These are phyloP conservation scores for Suhomyces yuchorum DNA, from an alignment of 1,139 yeast species.

Conservation along the genomic window DNA sequence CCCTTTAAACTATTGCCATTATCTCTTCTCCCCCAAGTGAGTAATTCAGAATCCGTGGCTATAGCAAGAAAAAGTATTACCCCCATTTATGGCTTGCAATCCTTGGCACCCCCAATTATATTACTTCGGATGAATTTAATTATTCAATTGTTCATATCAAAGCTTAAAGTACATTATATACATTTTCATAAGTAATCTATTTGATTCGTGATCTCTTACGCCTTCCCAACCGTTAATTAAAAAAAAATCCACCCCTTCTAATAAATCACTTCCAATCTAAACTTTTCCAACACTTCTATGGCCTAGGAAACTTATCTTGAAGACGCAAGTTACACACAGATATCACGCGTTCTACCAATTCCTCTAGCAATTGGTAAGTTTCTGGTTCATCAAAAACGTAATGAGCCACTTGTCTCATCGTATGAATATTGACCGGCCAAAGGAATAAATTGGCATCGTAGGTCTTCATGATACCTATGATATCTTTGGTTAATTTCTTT, in stretches of 20 bases:
- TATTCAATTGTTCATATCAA: not conserved
- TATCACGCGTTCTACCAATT: constrained; percentile 30
- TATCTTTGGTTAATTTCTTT: constrained; percentile 36
- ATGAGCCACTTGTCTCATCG: constrained; percentile 33
- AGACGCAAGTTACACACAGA: constrained; percentile 13
- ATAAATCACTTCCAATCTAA: not conserved
- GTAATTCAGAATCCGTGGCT: too few species aligned
- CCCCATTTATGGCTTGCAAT: too few species aligned
- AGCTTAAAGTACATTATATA: not conserved
- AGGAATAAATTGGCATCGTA: constrained; percentile 35
- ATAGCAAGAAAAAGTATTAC: too few species aligned
- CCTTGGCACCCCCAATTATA: too few species aligned
- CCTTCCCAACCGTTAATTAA: not conserved
- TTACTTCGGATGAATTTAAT: too few species aligned
- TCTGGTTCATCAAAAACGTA: constrained; percentile 32
- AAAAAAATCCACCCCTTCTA: not conserved
- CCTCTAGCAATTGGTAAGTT: constrained; percentile 29
- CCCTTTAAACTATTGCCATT: too few species aligned
- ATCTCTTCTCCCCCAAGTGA: too few species aligned
- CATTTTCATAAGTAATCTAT: not conserved
- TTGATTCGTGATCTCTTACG: not conserved
- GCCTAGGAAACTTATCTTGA: constrained; percentile 6
- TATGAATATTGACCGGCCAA: constrained; percentile 42
- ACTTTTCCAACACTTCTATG: not conserved
- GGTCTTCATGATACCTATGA: constrained; percentile 41